Evolutionary conservation across 2,329 filamentous ascomycete genomes (phyloP).

Genomic region (Orbilia quercus): DNA sequence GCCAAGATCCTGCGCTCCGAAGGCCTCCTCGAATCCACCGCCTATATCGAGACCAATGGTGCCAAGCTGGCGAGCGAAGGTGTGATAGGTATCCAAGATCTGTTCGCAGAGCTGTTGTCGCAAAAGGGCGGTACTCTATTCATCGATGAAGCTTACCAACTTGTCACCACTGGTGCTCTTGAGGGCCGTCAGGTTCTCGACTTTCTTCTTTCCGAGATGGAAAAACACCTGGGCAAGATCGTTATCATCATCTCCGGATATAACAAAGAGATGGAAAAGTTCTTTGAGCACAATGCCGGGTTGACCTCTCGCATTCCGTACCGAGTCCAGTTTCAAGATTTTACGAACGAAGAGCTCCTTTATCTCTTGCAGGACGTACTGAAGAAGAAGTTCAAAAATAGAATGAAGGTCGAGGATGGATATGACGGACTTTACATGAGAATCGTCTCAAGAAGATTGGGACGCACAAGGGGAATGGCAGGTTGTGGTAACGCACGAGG

Average conservation of each 20-base stretch:
- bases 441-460: slow-evolving; percentile 72
- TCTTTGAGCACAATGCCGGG: slow-evolving; percentile 79
- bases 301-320: slow-evolving; percentile 76
- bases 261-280: slow-evolving; percentile 77
- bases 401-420: slow-evolving; percentile 73
- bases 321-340: slow-evolving; percentile 74
- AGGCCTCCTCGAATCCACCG: slow-evolving; percentile 71
- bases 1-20: slow-evolving; percentile 73
- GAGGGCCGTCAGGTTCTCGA: slow-evolving; percentile 75
- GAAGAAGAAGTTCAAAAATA: slow-evolving; percentile 68
- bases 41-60: slow-evolving; percentile 76
- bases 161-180: slow-evolving; percentile 70
- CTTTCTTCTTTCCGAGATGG: slow-evolving; percentile 77
- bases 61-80: slow-evolving; percentile 74
- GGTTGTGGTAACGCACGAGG: slow-evolving; percentile 80
- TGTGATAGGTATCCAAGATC: slow-evolving; percentile 68
- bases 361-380: slow-evolving; percentile 69
- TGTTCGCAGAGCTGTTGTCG: slow-evolving; percentile 68
- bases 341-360: slow-evolving; percentile 75
- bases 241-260: slow-evolving; percentile 81
- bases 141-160: slow-evolving; percentile 82
- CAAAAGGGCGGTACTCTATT: slow-evolving; percentile 79
- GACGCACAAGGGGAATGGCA: slow-evolving; percentile 71
- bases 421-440: slow-evolving; percentile 72
- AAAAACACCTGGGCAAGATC: slow-evolving; percentile 76